Evolutionary conservation across 306 rosid species (phyloP).

Genomic region (Prunus fruticosa): DNA sequence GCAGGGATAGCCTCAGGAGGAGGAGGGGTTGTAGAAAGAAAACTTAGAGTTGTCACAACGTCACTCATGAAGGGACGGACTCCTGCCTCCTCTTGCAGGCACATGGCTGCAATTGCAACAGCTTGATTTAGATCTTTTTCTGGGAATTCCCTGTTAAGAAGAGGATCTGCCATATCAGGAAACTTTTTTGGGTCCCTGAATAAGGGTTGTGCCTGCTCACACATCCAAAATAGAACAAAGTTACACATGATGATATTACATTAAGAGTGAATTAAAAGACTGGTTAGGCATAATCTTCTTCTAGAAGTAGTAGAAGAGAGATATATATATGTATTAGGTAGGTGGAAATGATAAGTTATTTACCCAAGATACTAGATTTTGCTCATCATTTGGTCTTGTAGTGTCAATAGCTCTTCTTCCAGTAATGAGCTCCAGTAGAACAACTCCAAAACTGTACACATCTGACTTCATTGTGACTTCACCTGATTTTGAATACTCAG

Average conservation of each 20-base stretch:
- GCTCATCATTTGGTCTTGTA: slow-evolving; percentile 60
- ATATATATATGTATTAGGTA: background rate
- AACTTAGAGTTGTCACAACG: slow-evolving; percentile 72
- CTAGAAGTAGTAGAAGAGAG: background rate
- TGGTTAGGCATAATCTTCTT: too few species aligned
- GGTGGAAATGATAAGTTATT: background rate
- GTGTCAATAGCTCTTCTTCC: slow-evolving; percentile 84
- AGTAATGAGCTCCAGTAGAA: slow-evolving; percentile 76
- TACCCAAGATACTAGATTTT: slow-evolving; percentile 93
- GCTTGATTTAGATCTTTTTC: slow-evolving; percentile 89
- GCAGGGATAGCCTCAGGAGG: slow-evolving; percentile 28
- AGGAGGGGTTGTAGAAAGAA: slow-evolving; percentile 48
- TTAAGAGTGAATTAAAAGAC: background rate
- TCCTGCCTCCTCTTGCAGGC: slow-evolving; percentile 80
- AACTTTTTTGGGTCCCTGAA: slow-evolving; percentile 73
- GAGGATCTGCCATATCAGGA: slow-evolving; percentile 74
- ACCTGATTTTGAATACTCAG: slow-evolving; percentile 71
- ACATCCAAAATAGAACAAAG: background rate
- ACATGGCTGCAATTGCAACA: slow-evolving; percentile 93
- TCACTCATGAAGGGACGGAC: slow-evolving; percentile 91
- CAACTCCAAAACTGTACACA: slow-evolving; percentile 82
- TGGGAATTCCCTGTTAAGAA: slow-evolving; percentile 46
- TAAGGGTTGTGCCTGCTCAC: slow-evolving; percentile 71
- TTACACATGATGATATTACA: background rate
- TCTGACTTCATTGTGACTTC: slow-evolving; percentile 73